Evolutionary conservation across 78 protist species (phyloP).

Genomic region (Speleostelium caveatum): DNA sequence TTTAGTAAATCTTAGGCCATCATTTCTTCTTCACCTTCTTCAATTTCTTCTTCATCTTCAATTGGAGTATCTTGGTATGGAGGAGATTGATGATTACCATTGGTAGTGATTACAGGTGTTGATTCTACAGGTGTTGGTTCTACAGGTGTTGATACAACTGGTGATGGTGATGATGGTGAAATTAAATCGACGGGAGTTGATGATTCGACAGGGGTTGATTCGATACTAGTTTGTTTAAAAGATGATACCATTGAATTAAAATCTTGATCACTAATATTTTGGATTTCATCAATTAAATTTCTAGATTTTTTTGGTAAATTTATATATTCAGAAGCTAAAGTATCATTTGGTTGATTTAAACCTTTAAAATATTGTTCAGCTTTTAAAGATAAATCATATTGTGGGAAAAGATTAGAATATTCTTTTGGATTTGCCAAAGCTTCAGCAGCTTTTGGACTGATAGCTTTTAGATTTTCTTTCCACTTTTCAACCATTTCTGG

Average conservation of each 20-base stretch:
- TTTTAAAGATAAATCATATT: slow-evolving; percentile 26
- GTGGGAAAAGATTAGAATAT: slow-evolving; percentile 82
- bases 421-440: slow-evolving; percentile 79
- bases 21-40: too few species aligned
- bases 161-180: too few species aligned
- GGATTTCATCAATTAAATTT: slow-evolving; percentile 5
- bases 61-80: too few species aligned
- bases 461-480: slow-evolving; percentile 44
- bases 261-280: slow-evolving; percentile 2
- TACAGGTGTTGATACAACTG: too few species aligned
- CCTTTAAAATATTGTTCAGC: slow-evolving; percentile 48
- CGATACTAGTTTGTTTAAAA: background rate
- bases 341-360: background rate
- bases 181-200: too few species aligned
- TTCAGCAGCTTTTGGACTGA: slow-evolving; percentile 69
- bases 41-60: too few species aligned
- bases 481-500: slow-evolving; percentile 65
- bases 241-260: background rate
- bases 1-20: too few species aligned
- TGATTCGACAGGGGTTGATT: too few species aligned
- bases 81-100: too few species aligned
- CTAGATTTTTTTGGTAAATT: slow-evolving; percentile 10
- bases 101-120: too few species aligned
- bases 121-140: too few species aligned
- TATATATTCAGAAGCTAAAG: background rate